Conservation (phyloP, 2,329 filamentous ascomycete species). For the Torrubiellomyces zombiae region DNA sequence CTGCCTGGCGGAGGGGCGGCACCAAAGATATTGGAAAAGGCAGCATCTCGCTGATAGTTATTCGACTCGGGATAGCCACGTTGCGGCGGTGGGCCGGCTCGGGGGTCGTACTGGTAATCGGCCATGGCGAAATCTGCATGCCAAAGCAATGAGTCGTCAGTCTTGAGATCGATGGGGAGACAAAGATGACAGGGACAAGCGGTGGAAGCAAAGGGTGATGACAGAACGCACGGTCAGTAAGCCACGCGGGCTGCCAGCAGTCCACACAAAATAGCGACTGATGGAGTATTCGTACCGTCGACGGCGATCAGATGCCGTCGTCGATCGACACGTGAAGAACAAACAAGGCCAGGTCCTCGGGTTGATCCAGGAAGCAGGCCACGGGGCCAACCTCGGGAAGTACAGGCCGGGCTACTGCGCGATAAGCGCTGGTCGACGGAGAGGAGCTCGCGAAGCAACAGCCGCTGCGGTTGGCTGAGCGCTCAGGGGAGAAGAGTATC, state of each 20-base stretch:
- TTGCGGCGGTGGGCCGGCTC: conserved; percentile 26
- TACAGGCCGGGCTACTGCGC: too few species aligned
- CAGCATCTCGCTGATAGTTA: conserved; percentile 70
- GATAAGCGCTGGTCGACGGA: too few species aligned
- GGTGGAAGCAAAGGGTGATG: conserved; percentile 3
- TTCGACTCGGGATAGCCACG: conserved; percentile 33
- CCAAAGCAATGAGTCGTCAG: conserved; percentile 4
- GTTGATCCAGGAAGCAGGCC: neutral
- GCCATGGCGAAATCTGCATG: conserved; percentile 28
- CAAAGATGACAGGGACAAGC: conserved; percentile 1
- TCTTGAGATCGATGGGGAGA: conserved; percentile 3
- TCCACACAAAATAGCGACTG: conserved; percentile 10
- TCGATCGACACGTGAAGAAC: conserved; percentile 13
- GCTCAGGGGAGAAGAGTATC: too few species aligned
- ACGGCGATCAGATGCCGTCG: conserved; percentile 15
- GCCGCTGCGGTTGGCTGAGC: too few species aligned
- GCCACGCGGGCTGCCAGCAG: conserved; percentile 7
- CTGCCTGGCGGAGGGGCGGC: conserved; percentile 70
- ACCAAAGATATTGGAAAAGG: conserved; percentile 93
- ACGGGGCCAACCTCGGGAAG: too few species aligned
- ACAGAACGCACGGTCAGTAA: conserved; percentile 8
- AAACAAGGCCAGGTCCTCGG: too few species aligned
- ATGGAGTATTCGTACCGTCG: conserved; percentile 8
- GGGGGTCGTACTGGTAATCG: conserved; percentile 40
- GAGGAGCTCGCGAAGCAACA: too few species aligned